Evolutionary conservation across 257 asterid genomes (phyloP).

Genomic region (Solanum sparsipilum): DNA sequence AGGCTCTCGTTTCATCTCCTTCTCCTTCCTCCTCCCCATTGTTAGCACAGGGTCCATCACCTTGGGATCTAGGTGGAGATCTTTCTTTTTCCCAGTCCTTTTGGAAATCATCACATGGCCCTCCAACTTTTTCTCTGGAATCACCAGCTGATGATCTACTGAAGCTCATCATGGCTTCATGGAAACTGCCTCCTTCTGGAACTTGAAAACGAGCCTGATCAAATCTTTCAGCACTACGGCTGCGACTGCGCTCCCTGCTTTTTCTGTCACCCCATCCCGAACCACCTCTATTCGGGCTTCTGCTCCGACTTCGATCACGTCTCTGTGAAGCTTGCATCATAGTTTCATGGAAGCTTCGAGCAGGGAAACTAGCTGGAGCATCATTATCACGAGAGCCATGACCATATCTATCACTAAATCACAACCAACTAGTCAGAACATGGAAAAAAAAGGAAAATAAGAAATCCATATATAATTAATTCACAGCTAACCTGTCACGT

Average conservation of each 20-base stretch:
- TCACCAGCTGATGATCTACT: slow-evolving; percentile 3
- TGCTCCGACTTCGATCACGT: slow-evolving; percentile 35
- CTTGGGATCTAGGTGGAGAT: slow-evolving; percentile 5
- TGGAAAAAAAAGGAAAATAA: neutral
- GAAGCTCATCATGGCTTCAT: slow-evolving; percentile 43
- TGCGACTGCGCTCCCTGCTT: slow-evolving; percentile 35
- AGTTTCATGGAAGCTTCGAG: slow-evolving; percentile 41
- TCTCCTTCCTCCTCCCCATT: slow-evolving; percentile 15
- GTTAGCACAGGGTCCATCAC: neutral
- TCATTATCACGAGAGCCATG: slow-evolving; percentile 22
- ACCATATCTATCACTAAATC: slow-evolving; percentile 28
- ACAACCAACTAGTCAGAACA: neutral
- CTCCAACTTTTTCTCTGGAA: slow-evolving; percentile 1
- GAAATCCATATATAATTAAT: neutral
- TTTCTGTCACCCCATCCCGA: slow-evolving; percentile 38
- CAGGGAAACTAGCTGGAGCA: slow-evolving; percentile 25
- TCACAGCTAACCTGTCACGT: slow-evolving; percentile 32
- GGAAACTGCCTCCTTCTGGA: slow-evolving; percentile 27
- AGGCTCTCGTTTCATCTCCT: slow-evolving; percentile 14
- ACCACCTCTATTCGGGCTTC: slow-evolving; percentile 40
- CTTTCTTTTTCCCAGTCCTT: slow-evolving; percentile 11
- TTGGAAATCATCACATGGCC: neutral
- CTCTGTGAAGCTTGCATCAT: slow-evolving; percentile 16
- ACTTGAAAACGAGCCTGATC: slow-evolving; percentile 15
- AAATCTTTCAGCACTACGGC: slow-evolving; percentile 57